phyloP scores from a whole-genome alignment of 2,329 filamentous ascomycete genomes.

The Aspergillus arachidicola region DNA sequence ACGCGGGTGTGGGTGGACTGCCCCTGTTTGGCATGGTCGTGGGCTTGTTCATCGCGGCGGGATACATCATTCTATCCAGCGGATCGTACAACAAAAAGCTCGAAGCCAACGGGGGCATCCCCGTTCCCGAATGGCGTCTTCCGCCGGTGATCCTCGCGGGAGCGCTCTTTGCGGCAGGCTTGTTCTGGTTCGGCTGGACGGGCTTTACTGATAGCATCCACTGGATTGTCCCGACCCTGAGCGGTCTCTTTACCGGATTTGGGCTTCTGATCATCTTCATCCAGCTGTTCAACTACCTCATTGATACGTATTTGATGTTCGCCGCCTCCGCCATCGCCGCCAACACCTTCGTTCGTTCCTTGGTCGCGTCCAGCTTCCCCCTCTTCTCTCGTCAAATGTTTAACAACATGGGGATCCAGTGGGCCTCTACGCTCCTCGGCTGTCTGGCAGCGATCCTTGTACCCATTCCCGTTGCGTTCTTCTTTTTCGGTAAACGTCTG shows the following conservation, averaged over 20 bases:
- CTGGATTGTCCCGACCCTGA: constrained; percentile 46
- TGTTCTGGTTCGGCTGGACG: constrained; percentile 80
- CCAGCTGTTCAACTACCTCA: constrained; percentile 60
- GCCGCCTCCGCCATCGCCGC: constrained; percentile 58
- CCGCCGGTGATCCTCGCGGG: constrained; percentile 58
- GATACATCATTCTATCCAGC: constrained; percentile 65
- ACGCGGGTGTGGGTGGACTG: constrained; percentile 69
- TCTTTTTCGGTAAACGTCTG: constrained; percentile 31
- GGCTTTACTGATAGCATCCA: constrained; percentile 52
- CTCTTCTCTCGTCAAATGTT: constrained; percentile 45
- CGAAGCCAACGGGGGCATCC: constrained; percentile 63
- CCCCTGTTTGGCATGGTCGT: constrained; percentile 83
- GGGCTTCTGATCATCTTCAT: constrained; percentile 62
- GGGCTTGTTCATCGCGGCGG: constrained; percentile 70
- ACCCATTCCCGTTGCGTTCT: constrained; percentile 39
- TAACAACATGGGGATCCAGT: constrained; percentile 39
- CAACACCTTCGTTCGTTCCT: constrained; percentile 52
- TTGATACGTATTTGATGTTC: constrained; percentile 59
- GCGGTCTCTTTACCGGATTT: constrained; percentile 59
- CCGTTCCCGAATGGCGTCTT: constrained; percentile 60
- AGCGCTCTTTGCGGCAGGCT: constrained; percentile 58
- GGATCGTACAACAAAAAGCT: constrained; percentile 71
- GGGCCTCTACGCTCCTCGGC: constrained; percentile 42
- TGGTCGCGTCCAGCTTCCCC: constrained; percentile 38
- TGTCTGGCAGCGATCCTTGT: constrained; percentile 39